Percentiles rank a stretch among this genome's conserved stretches.
phyloP scores from a whole-genome alignment of 2,329 filamentous ascomycete species.

The Colletotrichum orbiculare region DNA sequence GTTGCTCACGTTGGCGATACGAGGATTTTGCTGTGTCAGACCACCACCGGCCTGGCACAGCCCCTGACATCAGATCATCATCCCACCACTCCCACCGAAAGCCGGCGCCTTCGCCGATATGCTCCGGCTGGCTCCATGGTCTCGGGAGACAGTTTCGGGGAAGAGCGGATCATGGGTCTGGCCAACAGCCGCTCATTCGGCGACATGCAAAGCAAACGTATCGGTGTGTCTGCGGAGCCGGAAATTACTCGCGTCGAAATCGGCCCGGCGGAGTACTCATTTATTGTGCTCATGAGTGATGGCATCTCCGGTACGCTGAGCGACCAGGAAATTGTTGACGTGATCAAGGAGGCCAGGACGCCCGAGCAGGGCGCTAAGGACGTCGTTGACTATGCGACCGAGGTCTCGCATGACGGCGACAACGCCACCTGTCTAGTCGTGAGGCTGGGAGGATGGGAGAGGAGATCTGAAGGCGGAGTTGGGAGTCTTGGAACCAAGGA shows the following conservation, averaged over 20 bases:
- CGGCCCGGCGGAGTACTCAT: conserved; percentile 85
- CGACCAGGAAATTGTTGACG: conserved; percentile 96
- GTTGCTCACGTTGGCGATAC: conserved; percentile 95
- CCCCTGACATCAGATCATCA: conserved; percentile 93
- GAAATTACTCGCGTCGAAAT: conserved; percentile 86
- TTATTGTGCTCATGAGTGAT: conserved; percentile 89
- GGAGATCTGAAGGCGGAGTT: conserved; percentile 83
- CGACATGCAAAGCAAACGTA: conserved; percentile 89
- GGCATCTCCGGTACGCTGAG: conserved; percentile 86
- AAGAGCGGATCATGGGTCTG: conserved; percentile 92
- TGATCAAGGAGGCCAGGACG: conserved; percentile 92
- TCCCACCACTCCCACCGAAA: conserved; percentile 86
- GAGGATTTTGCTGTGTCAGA: conserved; percentile 88
- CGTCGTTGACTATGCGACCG: conserved; percentile 88
- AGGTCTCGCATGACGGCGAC: conserved; percentile 76
- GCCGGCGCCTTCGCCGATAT: conserved; percentile 84
- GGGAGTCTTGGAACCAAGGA: conserved; percentile 94
- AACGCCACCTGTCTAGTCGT: conserved; percentile 77
- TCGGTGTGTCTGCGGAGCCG: conserved; percentile 94
- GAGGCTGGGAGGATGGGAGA: conserved; percentile 75
- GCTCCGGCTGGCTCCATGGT: conserved; percentile 81
- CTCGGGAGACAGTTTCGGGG: conserved; percentile 91
- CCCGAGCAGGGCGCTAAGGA: conserved; percentile 85
- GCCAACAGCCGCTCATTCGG: conserved; percentile 96
- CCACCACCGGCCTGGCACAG: conserved; percentile 80